Conservation (phyloP, 768 basidiomycete species). For the Rhizopogon vinicolor region DNA sequence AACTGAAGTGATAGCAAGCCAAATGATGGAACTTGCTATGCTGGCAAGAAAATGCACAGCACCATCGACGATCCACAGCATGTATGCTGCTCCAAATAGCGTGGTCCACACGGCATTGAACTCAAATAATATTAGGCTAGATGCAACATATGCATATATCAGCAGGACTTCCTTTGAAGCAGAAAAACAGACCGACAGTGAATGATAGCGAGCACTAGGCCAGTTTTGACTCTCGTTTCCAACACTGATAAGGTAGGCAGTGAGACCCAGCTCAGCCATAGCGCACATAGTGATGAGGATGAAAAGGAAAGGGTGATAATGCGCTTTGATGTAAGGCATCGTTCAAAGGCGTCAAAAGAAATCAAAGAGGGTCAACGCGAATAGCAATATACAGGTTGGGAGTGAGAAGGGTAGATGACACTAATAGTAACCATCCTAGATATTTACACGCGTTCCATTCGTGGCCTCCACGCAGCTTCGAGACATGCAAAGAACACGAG, state of each 20-base stretch:
- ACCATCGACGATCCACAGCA: slow-evolving; percentile 67
- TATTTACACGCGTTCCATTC: slow-evolving; percentile 17
- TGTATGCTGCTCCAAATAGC: slow-evolving; percentile 62
- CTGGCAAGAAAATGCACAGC: slow-evolving; percentile 67
- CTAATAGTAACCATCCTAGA: slow-evolving; percentile 15
- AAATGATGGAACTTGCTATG: slow-evolving; percentile 71
- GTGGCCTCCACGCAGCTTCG: slow-evolving; percentile 12
- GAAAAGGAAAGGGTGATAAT: slow-evolving; percentile 61
- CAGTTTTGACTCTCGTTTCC: slow-evolving; percentile 61
- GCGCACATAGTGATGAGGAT: slow-evolving; percentile 61
- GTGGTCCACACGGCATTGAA: slow-evolving; percentile 76
- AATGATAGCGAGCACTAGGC: slow-evolving; percentile 59
- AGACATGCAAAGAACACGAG: slow-evolving; percentile 30
- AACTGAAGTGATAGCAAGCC: slow-evolving; percentile 59
- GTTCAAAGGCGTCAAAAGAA: slow-evolving; percentile 9
- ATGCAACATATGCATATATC: slow-evolving; percentile 1
- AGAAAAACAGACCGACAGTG: slow-evolving; percentile 41
- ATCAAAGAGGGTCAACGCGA: slow-evolving; percentile 4
- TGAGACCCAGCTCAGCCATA: slow-evolving; percentile 70
- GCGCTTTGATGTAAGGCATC: slow-evolving; percentile 43
- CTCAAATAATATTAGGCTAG: slow-evolving; percentile 51
- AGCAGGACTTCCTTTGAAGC: slow-evolving; percentile 1
- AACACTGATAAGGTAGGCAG: slow-evolving; percentile 66
- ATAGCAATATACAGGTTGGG: neutral
- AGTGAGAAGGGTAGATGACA: neutral